Conservation (phyloP, 805 yeast genomes). For the Wickerhamiella parazyma region DNA sequence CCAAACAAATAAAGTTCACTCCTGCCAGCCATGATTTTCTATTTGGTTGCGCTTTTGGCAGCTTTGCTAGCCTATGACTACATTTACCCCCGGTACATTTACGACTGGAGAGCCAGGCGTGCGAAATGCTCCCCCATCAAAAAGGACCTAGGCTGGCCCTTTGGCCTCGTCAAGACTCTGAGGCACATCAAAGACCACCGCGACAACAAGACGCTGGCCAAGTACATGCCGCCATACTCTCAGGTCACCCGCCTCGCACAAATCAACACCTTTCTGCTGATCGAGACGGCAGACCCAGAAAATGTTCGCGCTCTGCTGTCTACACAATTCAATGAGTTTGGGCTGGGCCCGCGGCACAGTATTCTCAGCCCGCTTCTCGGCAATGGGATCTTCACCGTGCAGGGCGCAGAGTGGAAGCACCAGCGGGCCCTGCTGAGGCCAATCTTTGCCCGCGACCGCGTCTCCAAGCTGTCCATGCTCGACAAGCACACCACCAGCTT, state of each 20-base stretch:
- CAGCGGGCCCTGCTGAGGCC: conserved; percentile 26
- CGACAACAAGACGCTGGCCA: neutral
- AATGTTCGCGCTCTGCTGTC: conserved; percentile 25
- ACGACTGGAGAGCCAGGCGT: conserved; percentile 5
- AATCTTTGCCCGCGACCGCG: conserved; percentile 21
- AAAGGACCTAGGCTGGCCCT: conserved; percentile 7
- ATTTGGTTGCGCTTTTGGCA: no score
- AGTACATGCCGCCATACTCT: neutral
- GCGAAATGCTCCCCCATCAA: neutral
- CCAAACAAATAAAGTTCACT: no score
- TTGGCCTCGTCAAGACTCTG: conserved; percentile 1
- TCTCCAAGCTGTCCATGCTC: conserved; percentile 18
- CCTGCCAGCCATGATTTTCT: neutral
- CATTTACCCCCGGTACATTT: conserved; percentile 4
- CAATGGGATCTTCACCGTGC: conserved; percentile 25
- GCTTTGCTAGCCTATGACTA: conserved; percentile 3
- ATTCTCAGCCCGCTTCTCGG: conserved; percentile 23
- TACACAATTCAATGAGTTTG: conserved; percentile 23
- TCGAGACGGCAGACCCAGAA: conserved; percentile 23
- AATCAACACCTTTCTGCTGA: neutral
- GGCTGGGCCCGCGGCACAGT: conserved; percentile 19
- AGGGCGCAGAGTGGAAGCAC: conserved; percentile 25
- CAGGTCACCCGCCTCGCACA: neutral
- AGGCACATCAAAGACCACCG: neutral
- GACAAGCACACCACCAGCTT: conserved; percentile 15